These are phyloP conservation scores for Solanum chmielewskii DNA, from an alignment of 257 asterid genomes.

Conservation along the genomic window DNA sequence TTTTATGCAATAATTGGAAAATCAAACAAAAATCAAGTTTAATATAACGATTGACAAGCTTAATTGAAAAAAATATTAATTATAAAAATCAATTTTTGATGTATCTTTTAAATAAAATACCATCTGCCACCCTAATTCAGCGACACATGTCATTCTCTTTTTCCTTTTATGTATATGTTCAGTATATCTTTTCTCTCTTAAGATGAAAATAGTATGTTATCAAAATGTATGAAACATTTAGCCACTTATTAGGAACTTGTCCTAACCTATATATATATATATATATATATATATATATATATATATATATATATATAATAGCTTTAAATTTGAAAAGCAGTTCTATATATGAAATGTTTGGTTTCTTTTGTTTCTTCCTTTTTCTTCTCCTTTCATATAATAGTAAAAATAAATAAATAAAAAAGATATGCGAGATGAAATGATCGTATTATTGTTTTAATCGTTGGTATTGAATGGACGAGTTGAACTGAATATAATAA, in stretches of 20 bases:
- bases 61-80: neutral
- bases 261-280: neutral
- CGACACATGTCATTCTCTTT: neutral
- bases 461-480: neutral
- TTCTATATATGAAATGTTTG: neutral
- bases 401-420: too few relatives aligned
- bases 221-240: neutral
- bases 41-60: neutral
- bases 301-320: neutral
- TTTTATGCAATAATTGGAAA: neutral
- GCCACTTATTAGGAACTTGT: neutral
- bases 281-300: neutral
- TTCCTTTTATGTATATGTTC: neutral
- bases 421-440: neutral
- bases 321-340: neutral
- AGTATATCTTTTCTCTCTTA: neutral
- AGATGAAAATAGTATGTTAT: neutral
- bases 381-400: neutral
- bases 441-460: neutral
- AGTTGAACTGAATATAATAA: neutral
- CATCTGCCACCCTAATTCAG: neutral
- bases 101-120: neutral
- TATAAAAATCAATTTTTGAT: neutral
- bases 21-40: neutral
- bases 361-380: neutral